These are phyloP conservation scores for Jamesozyma jinghongensis DNA, from an alignment of 805 yeast species.

Conservation along the genomic window DNA sequence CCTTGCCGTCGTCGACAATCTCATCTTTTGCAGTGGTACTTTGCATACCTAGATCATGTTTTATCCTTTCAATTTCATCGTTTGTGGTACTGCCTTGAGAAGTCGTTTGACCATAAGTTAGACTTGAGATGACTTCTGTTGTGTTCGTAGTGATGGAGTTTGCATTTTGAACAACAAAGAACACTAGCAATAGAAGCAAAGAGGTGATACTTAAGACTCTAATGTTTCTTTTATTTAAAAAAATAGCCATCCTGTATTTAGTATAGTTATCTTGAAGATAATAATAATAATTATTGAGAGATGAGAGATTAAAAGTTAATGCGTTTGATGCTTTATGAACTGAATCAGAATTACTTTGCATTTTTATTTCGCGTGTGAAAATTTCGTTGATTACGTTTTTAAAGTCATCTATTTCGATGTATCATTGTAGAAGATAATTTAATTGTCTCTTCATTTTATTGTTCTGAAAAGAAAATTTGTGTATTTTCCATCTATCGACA, in stretches of 20 bases:
- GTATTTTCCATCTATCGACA: too few species aligned
- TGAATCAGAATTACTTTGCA: too few species aligned
- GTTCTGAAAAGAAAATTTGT: too few species aligned
- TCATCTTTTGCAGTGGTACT: constrained; percentile 4
- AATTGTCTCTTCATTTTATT: too few species aligned
- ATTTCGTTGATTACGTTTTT: too few species aligned
- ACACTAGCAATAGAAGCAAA: constrained; percentile 18
- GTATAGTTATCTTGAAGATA: background rate
- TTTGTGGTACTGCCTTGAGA: background rate
- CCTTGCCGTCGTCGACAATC: constrained; percentile 6
- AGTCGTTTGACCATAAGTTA: background rate
- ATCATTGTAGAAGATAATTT: too few species aligned
- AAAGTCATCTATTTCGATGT: too few species aligned
- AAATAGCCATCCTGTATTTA: constrained; percentile 4
- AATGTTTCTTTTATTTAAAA: constrained; percentile 21
- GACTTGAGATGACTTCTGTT: background rate
- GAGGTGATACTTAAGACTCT: constrained; percentile 22
- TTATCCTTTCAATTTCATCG: constrained; percentile 16
- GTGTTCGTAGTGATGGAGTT: constrained; percentile 5
- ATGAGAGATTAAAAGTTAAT: too few species aligned
- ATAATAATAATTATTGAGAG: too few species aligned
- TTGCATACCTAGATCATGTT: constrained; percentile 13
- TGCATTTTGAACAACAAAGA: constrained; percentile 23
- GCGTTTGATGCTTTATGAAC: too few species aligned
- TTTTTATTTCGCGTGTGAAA: too few species aligned